Conservation (phyloP, 345 rosid genomes). For the Populus deltoides region DNA sequence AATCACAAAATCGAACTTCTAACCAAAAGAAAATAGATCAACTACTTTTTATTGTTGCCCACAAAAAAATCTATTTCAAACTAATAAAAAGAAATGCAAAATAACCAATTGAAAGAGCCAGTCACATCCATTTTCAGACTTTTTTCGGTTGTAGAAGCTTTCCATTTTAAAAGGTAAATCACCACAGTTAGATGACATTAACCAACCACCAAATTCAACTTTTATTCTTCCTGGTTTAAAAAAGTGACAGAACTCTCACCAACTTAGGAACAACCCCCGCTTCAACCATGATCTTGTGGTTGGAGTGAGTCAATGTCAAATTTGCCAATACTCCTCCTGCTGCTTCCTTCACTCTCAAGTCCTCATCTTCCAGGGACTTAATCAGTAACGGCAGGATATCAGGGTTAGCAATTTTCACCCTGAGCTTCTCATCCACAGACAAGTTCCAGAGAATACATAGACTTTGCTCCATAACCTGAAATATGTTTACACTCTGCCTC, state of each 20-base stretch:
- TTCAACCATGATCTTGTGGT: slow-evolving; percentile 68
- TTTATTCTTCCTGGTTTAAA: neutral
- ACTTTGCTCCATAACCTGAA: slow-evolving; percentile 79
- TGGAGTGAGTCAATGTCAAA: slow-evolving; percentile 54
- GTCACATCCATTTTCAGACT: neutral
- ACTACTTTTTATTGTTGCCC: neutral
- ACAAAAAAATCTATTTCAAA: neutral
- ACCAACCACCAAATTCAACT: neutral
- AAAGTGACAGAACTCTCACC: slow-evolving; percentile 43
- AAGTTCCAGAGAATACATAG: slow-evolving; percentile 79
- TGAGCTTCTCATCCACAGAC: slow-evolving; percentile 66
- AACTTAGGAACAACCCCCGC: slow-evolving; percentile 70
- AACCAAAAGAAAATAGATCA: neutral
- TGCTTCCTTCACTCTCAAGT: slow-evolving; percentile 64
- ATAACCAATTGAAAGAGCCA: neutral
- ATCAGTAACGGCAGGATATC: slow-evolving; percentile 58
- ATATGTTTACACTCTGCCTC: slow-evolving; percentile 17
- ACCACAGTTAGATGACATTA: neutral
- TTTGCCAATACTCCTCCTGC: slow-evolving; percentile 88
- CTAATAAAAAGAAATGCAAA: neutral
- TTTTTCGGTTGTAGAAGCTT: neutral
- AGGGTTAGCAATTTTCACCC: slow-evolving; percentile 54
- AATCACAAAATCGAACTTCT: neutral
- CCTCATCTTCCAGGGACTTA: slow-evolving; percentile 63
- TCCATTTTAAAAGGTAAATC: neutral